Percentiles rank a stretch among this genome's conserved stretches.
Conservation (phyloP, 371 early-diverging fungal genomes). For the Mucor racemosus region DNA sequence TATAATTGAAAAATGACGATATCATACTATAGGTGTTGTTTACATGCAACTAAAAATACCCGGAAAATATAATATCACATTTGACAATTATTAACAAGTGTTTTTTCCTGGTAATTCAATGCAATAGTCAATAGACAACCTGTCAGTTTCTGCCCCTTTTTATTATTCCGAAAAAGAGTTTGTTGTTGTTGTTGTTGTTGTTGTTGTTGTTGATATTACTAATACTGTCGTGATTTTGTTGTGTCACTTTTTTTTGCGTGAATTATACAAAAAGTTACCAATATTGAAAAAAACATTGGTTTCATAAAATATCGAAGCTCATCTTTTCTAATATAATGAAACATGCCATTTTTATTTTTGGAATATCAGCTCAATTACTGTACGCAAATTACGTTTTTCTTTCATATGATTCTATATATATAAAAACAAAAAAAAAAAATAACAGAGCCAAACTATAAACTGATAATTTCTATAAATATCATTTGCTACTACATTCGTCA, state of each 20-base stretch:
- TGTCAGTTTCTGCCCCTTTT: not conserved
- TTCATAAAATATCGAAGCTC: not conserved
- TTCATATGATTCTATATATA: not conserved
- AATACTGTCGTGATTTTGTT: not conserved
- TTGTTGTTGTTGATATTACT: not conserved
- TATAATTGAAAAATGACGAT: not conserved
- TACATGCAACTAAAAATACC: not conserved
- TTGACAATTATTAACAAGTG: not conserved
- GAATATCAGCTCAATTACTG: not conserved
- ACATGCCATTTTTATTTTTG: not conserved
- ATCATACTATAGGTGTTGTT: not conserved
- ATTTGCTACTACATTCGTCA: not conserved
- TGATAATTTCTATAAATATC: not conserved
- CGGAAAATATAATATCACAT: not conserved
- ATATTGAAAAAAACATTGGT: not conserved
- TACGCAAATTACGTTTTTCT: not conserved
- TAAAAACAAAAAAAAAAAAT: not conserved
- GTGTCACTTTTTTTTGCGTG: not conserved
- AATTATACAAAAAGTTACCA: not conserved
- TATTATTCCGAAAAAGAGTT: constrained; percentile 5
- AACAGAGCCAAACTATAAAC: not conserved
- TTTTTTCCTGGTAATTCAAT: not conserved
- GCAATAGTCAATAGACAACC: not conserved
- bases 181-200: not conserved
- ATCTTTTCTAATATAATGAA: constrained; percentile 1